Evolutionary conservation across 225 moss, liverwort and hornwort genomes (phyloP), one percentile per base, ranked within the genome.

Genomic region (Marchantia polymorpha): DNA sequence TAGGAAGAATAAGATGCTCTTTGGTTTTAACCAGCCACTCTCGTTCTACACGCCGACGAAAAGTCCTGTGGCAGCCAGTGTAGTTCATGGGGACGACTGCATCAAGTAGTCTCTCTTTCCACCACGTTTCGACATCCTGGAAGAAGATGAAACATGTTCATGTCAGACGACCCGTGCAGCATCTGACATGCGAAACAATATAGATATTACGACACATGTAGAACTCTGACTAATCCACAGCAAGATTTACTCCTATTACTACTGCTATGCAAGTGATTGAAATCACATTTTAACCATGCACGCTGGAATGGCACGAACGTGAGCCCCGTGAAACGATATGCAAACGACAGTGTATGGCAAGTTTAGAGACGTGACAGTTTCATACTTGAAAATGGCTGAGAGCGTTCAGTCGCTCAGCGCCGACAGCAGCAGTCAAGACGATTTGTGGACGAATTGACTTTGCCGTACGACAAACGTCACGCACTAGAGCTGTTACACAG

Each of bases 11-110:
- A 31, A 69, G 54, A 64, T 11, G 46, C 67, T 77, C 77, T 12
- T 47, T 64, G 15, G 63, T 59, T 19, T 64, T 69, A 10, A 67
- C 69, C 56, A 63, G 51, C 85, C 85, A 85, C 52, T 85, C 85
- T 56, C 53, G 72, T 51, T 85, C 80, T 53, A 85, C 79, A 63
- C 85, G 82, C 16, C 66, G 69, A 27, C 85, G 82, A 64, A 85
- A 85, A 1, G 76, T 85, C 55, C 66, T 76, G 47, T 82, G 85
- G 47, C 82, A 85, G 17, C 66, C 74, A 19, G 85, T 85, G 79
- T 85, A 85, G 48, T 85, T 85, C 85, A 85, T 85, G 27, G 85
- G 85, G 50, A 85, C 85, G 23, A 85, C 76, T 59, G 85, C 82
- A 80, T 85, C 85, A 16, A 85, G 75, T 46, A 85, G 79, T 71